Conservation (phyloP, 805 yeast genomes). For the Metschnikowia drakensbergensis region DNA sequence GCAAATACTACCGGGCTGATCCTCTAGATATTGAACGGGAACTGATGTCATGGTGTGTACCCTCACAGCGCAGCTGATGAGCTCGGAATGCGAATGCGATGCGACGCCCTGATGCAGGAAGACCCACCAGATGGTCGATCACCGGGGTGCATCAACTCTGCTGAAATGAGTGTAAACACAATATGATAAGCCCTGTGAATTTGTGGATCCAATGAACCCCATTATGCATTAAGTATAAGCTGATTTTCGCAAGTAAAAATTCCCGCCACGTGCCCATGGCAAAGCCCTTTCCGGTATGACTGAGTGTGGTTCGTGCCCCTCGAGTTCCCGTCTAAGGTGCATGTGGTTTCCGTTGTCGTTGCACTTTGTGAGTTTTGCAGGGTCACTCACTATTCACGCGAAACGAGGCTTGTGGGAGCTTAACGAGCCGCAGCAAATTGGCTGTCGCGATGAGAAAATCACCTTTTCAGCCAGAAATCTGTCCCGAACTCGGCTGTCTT, state of each 20-base stretch:
- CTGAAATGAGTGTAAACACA: too few relatives aligned
- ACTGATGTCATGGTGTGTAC: slow-evolving; percentile 11
- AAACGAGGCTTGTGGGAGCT: neutral
- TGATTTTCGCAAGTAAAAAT: too few relatives aligned
- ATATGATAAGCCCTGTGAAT: too few relatives aligned
- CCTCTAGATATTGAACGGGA: slow-evolving; percentile 15
- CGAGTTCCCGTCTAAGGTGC: neutral
- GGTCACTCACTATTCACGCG: neutral
- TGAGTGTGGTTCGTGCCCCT: neutral
- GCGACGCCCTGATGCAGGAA: slow-evolving; percentile 2
- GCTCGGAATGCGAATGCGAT: slow-evolving; percentile 5
- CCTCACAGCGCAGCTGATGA: neutral
- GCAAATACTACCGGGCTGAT: slow-evolving; percentile 25
- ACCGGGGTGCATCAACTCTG: neutral
- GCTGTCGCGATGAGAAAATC: neutral
- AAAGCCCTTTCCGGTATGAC: too few relatives aligned
- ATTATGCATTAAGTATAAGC: too few relatives aligned
- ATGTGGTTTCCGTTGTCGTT: neutral
- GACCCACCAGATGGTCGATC: neutral
- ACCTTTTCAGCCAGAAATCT: too few relatives aligned
- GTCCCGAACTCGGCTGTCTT: too few relatives aligned
- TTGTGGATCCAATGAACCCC: too few relatives aligned
- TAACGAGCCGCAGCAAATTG: neutral
- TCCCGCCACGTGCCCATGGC: too few relatives aligned
- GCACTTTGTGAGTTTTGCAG: neutral